Evolutionary conservation across 371 early-diverging fungal genomes (phyloP), one percentile per base, ranked within the genome.

Genomic region (Apophysomyces trapeziformis): DNA sequence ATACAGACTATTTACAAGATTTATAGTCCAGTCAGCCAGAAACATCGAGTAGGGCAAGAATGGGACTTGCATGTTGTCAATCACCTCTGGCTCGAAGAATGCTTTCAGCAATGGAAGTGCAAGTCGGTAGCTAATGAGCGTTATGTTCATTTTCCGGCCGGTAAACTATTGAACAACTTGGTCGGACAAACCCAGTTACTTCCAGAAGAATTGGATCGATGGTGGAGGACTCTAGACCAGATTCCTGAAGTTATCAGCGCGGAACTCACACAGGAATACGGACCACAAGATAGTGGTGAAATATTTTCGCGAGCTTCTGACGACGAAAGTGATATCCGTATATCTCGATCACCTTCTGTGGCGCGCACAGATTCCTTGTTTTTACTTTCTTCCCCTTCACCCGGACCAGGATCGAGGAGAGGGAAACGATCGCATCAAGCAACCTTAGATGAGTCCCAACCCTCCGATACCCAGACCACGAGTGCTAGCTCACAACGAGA

Each of bases 31-130:
- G 21, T 9, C 21, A 50, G 54, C 5, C n/a, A 82, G 38, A 96
- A 96, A 72, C 92, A 86, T 67, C 63, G 63, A 41, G 74, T 72
- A 54, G 90, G 91, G 0, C 54, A 75, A 11, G 77, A 85, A 36
- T 90, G 89, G 85, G 85, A 89, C 63, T 72, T 92, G 5, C 71
- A 82, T 16, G 73, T 91, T 2, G 88, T 95, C 16, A 95, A 95
- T 72, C 96, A 96, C 74, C 59, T 93, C 7, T 96, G 96, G 96
- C 71, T 96, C 0, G 95, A 96, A 74, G 92, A 92, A 36, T 86
- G 89, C 63, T 90, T 77, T 68, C 82, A 82, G 47, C 65, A 75
- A n/a, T 91, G 90, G 90, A 63, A 69, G 38, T 63, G 77, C 36
- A 77, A 85, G 60, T 75, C 86, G 21, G 76, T 80, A 16, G 78